Percentiles rank a stretch among this genome's conserved stretches.
Conservation (phyloP, 2,329 filamentous ascomycete species). For the Fusarium sp. region DNA sequence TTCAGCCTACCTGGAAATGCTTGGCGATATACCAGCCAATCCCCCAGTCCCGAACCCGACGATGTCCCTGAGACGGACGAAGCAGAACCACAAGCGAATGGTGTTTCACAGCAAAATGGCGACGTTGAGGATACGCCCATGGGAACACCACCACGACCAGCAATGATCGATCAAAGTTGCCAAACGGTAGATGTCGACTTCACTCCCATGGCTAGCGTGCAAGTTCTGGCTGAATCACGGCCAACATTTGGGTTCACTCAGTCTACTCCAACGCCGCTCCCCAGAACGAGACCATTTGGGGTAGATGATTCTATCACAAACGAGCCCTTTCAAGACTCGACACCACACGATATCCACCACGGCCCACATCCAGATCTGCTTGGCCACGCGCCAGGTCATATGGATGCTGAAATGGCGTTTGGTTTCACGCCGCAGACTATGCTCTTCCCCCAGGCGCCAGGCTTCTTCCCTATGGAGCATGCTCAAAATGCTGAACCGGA, state of each 20-base stretch:
- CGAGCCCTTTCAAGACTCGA: slow-evolving; percentile 22
- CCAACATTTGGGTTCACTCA: slow-evolving; percentile 45
- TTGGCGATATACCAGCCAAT: slow-evolving; percentile 83
- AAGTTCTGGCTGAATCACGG: slow-evolving; percentile 50
- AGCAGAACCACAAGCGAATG: slow-evolving; percentile 9
- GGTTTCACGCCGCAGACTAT: slow-evolving; percentile 37
- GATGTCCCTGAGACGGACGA: slow-evolving; percentile 42
- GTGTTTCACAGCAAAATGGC: slow-evolving; percentile 12
- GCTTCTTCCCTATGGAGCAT: slow-evolving; percentile 27
- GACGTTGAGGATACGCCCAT: slow-evolving; percentile 27
- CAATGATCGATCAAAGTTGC: slow-evolving; percentile 56
- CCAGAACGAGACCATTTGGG: slow-evolving; percentile 40
- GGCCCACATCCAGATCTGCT: slow-evolving; percentile 25
- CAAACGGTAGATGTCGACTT: slow-evolving; percentile 53
- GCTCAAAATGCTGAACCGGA: slow-evolving; percentile 14
- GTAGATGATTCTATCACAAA: slow-evolving; percentile 16
- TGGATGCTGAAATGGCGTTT: slow-evolving; percentile 34
- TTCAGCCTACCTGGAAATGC: slow-evolving; percentile 76
- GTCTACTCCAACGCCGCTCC: slow-evolving; percentile 44
- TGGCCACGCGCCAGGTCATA: slow-evolving; percentile 23
- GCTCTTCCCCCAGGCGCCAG: slow-evolving; percentile 36
- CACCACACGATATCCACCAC: slow-evolving; percentile 13
- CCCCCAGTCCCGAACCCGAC: slow-evolving; percentile 76
- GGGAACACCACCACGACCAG: slow-evolving; percentile 41
- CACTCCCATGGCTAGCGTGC: slow-evolving; percentile 48